Evolutionary conservation across 129 eudicot genomes (phyloP).

Genomic region (Oenanthe sinensis): DNA sequence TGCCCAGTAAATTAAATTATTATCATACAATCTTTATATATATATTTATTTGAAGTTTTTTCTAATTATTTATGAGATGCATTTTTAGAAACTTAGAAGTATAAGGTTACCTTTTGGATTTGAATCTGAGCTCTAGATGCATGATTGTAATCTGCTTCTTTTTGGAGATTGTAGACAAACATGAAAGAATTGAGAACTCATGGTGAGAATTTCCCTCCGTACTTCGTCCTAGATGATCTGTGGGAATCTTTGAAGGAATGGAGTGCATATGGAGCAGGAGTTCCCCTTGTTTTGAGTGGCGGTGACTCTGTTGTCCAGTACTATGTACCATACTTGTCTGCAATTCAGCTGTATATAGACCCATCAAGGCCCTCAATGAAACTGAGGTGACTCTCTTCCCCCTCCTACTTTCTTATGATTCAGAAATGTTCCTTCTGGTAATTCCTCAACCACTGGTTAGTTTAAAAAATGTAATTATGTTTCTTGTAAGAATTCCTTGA

Average conservation of each 20-base stretch:
- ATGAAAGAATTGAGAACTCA: slow-evolving; percentile 50
- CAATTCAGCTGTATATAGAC: slow-evolving; percentile 79
- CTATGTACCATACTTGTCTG: slow-evolving; percentile 90
- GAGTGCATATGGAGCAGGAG: slow-evolving; percentile 99
- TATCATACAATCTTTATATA: background rate
- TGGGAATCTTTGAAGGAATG: slow-evolving; percentile 95
- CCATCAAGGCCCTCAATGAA: slow-evolving; percentile 44
- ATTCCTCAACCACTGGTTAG: background rate
- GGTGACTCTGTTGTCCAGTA: slow-evolving; percentile 86
- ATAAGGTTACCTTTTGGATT: background rate
- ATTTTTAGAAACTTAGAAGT: background rate
- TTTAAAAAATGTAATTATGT: background rate
- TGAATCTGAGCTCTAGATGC: background rate
- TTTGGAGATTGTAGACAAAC: slow-evolving; percentile 49
- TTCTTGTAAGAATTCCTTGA: background rate
- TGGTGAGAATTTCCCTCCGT: slow-evolving; percentile 42
- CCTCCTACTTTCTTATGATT: background rate
- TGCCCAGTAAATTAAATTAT: background rate
- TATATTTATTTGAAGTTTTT: background rate
- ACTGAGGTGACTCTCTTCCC: slow-evolving; percentile 36
- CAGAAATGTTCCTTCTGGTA: background rate
- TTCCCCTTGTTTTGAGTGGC: slow-evolving; percentile 71
- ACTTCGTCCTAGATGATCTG: slow-evolving; percentile 82
- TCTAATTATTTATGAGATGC: background rate
- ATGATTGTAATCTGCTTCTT: slow-evolving; percentile 10